Percentiles rank a stretch among this genome's conserved stretches.
These are phyloP conservation scores for Crithidia thermophila DNA, from an alignment of 208 protist species.

Conservation along the genomic window DNA sequence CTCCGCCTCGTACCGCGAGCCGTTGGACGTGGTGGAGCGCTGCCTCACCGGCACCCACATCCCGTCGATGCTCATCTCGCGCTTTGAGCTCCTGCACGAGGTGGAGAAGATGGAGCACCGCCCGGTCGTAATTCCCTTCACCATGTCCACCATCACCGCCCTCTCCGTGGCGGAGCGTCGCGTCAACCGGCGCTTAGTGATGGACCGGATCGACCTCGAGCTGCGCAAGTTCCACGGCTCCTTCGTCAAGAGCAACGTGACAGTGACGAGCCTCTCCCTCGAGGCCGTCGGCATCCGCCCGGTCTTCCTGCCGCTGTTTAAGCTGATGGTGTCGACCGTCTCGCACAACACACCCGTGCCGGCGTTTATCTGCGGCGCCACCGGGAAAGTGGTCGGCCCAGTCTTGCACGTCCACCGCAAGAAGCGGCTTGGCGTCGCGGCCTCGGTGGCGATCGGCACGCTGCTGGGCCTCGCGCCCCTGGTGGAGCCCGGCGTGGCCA, in stretches of 20 bases:
- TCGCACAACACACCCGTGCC: slow-evolving; percentile 46
- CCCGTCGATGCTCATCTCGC: slow-evolving; percentile 88
- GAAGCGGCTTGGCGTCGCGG: slow-evolving; percentile 28
- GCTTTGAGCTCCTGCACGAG: slow-evolving; percentile 84
- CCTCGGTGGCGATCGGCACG: slow-evolving; percentile 33
- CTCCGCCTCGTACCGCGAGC: slow-evolving; percentile 83
- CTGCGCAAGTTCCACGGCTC: slow-evolving; percentile 87
- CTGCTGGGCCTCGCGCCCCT: slow-evolving; percentile 57
- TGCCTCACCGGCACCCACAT: slow-evolving; percentile 82
- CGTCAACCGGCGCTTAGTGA: slow-evolving; percentile 57
- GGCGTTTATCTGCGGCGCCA: slow-evolving; percentile 87
- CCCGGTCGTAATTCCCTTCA: slow-evolving; percentile 79
- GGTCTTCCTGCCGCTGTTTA: slow-evolving; percentile 84
- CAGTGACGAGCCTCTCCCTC: slow-evolving; percentile 61
- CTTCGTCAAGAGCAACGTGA: slow-evolving; percentile 82
- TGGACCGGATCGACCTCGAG: slow-evolving; percentile 79
- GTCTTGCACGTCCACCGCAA: slow-evolving; percentile 57
- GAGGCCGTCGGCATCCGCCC: slow-evolving; percentile 70
- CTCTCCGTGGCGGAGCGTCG: slow-evolving; percentile 78
- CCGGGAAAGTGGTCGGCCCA: slow-evolving; percentile 80
- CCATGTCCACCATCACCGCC: slow-evolving; percentile 88
- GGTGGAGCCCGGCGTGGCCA: slow-evolving; percentile 67
- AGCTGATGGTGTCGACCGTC: slow-evolving; percentile 71
- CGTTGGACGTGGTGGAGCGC: slow-evolving; percentile 63
- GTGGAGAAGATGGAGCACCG: slow-evolving; percentile 64